phyloP scores from a whole-genome alignment of 106 monocot genomes.

The Dioscorea zingiberensis region DNA sequence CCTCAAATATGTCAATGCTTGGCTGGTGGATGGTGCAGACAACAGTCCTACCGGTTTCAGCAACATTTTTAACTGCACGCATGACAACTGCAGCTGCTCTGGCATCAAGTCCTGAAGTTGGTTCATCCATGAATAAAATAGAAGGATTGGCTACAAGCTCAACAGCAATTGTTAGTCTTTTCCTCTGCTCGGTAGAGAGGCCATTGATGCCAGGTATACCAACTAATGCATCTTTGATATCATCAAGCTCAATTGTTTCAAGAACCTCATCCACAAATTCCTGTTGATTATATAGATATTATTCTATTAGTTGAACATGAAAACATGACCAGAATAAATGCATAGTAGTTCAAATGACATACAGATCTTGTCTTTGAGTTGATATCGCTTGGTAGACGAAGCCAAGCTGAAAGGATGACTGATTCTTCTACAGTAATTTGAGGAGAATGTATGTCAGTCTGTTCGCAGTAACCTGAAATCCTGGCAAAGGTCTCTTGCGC shows the following conservation, averaged over 20 bases:
- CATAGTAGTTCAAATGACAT: neutral
- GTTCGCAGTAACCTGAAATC: slow-evolving; percentile 82
- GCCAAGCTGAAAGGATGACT: slow-evolving; percentile 63
- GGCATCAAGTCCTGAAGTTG: slow-evolving; percentile 74
- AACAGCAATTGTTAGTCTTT: slow-evolving; percentile 67
- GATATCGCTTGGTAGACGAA: slow-evolving; percentile 66
- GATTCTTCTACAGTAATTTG: slow-evolving; percentile 81
- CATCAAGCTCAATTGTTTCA: slow-evolving; percentile 48
- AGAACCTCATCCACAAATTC: slow-evolving; percentile 66
- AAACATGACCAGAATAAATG: too few relatives aligned
- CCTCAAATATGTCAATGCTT: slow-evolving; percentile 71
- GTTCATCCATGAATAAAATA: slow-evolving; percentile 77
- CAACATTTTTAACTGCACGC: slow-evolving; percentile 68
- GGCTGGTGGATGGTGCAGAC: slow-evolving; percentile 82
- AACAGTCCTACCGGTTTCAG: slow-evolving; percentile 65
- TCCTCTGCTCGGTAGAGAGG: slow-evolving; percentile 69
- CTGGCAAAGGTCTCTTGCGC: slow-evolving; percentile 70
- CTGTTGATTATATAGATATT: slow-evolving; percentile 66
- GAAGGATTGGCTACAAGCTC: slow-evolving; percentile 79
- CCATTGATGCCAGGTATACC: slow-evolving; percentile 56
- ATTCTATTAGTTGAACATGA: neutral
- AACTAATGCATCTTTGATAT: slow-evolving; percentile 57
- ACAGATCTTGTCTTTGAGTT: slow-evolving; percentile 45
- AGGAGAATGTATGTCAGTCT: slow-evolving; percentile 65
- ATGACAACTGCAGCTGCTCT: slow-evolving; percentile 77